These are phyloP conservation scores for Lignosus rhinocerotis DNA, from an alignment of 1,284 basidiomycete genomes.

Conservation along the genomic window DNA sequence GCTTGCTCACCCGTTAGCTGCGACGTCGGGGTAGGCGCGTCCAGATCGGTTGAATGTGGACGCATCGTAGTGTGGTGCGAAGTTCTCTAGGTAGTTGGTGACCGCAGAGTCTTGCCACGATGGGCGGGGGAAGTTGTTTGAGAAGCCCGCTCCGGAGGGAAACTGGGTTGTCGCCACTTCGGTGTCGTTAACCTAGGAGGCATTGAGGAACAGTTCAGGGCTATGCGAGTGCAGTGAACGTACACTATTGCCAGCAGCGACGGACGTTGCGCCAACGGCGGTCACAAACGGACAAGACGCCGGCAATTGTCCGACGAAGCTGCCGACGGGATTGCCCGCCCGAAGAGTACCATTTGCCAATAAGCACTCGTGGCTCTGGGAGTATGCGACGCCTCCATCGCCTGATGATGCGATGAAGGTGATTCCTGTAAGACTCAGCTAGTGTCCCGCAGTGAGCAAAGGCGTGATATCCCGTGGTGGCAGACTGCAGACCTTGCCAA, in stretches of 20 bases:
- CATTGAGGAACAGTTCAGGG: too few relatives aligned
- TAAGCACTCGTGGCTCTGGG: constrained; percentile 37
- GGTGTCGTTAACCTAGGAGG: constrained; percentile 13
- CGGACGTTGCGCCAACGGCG: constrained; percentile 26
- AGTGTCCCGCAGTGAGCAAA: not conserved
- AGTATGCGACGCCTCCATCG: constrained; percentile 51
- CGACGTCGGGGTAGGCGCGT: constrained; percentile 23
- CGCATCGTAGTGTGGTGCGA: constrained; percentile 16
- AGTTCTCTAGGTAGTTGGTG: constrained; percentile 16
- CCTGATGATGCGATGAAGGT: constrained; percentile 56
- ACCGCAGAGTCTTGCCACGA: constrained; percentile 20
- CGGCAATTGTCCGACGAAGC: constrained; percentile 23
- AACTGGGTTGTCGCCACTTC: constrained; percentile 20
- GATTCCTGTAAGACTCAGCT: constrained; percentile 44
- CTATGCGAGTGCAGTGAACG: not conserved
- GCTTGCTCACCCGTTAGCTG: constrained; percentile 32
- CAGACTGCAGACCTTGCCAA: constrained; percentile 35
- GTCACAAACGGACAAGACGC: constrained; percentile 28
- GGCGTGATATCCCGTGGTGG: not conserved
- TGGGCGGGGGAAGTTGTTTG: constrained; percentile 23
- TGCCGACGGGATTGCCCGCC: constrained; percentile 31
- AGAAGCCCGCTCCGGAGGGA: constrained; percentile 24
- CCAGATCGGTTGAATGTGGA: constrained; percentile 22
- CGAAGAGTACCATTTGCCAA: constrained; percentile 20
- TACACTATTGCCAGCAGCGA: constrained; percentile 21